A percentile compares a stretch with the other conserved stretches of the same genome.
Conservation (phyloP, 495 filamentous ascomycete species). For the Massariosphaeria phaeospora region DNA sequence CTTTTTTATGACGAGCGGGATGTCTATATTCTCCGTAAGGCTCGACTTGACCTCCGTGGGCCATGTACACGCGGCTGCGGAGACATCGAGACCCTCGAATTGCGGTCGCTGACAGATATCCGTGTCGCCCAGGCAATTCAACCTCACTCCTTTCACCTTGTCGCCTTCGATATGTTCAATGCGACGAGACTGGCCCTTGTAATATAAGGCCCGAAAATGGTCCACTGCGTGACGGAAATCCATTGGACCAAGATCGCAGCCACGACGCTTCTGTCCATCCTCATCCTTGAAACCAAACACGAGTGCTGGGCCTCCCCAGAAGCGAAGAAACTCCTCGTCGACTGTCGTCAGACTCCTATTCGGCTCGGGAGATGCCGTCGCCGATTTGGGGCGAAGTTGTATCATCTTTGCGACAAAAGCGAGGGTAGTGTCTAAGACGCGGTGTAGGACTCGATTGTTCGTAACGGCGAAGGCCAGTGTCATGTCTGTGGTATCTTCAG, state of each 20-base stretch:
- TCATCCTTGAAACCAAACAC: conserved; percentile 24
- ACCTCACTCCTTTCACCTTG: conserved; percentile 33
- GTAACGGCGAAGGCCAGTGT: conserved; percentile 1
- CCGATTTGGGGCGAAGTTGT: neutral
- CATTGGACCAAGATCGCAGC: conserved; percentile 35
- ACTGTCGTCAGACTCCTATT: conserved; percentile 28
- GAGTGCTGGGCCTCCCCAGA: conserved; percentile 33
- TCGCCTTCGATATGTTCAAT: neutral
- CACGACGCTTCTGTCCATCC: conserved; percentile 9
- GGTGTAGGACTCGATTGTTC: conserved; percentile 38
- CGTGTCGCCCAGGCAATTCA: conserved; percentile 39
- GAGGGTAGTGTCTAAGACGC: no score
- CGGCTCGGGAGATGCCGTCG: neutral
- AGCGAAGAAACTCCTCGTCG: neutral
- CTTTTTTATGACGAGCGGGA: no score
- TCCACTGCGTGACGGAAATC: conserved; percentile 39
- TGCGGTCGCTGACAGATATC: conserved; percentile 17
- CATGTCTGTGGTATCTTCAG: neutral
- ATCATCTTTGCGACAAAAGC: neutral
- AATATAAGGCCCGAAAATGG: no score
- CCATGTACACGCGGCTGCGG: no score
- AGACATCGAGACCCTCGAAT: conserved; percentile 35
- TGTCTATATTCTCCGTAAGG: no score
- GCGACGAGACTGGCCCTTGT: no score
- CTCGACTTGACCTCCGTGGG: no score